Percentiles rank a stretch among this genome's conserved stretches.
These are phyloP conservation scores for Gaertneriomyces sp. DNA, from an alignment of 192 early-diverging fungal genomes.

Conservation along the genomic window DNA sequence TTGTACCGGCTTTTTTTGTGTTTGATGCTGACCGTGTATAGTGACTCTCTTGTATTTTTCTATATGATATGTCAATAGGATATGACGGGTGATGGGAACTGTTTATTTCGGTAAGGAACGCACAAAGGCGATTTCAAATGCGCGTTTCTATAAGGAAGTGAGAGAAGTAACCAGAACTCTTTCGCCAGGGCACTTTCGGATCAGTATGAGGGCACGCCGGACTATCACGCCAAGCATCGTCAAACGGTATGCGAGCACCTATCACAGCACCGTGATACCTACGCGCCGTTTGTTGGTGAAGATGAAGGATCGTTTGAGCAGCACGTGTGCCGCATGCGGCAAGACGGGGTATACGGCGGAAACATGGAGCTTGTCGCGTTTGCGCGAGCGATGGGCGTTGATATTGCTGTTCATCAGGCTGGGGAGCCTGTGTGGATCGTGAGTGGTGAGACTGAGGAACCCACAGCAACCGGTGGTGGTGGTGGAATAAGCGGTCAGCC, in stretches of 20 bases:
- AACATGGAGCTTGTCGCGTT: conserved; percentile 46
- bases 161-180: background rate
- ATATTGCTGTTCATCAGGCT: conserved; percentile 38
- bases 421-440: conserved; percentile 35
- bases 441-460: background rate
- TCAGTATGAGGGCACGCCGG: conserved; percentile 26
- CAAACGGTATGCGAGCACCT: conserved; percentile 17
- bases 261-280: conserved; percentile 22
- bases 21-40: too few species aligned
- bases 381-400: conserved; percentile 18
- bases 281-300: conserved; percentile 26
- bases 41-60: too few species aligned
- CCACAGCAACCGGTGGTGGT: background rate
- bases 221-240: conserved; percentile 19
- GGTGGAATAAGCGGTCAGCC: background rate
- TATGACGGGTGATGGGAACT: conserved; percentile 42
- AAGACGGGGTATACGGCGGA: conserved; percentile 31
- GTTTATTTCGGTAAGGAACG: conserved; percentile 27
- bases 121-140: background rate
- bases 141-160: background rate
- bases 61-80: background rate
- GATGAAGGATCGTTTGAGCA: conserved; percentile 23
- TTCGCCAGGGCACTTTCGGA: conserved; percentile 27
- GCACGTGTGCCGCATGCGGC: conserved; percentile 31
- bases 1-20: too few species aligned